Evolutionary conservation across 1,139 yeast species (phyloP).

Genomic region (Kluyveromyces sp.): DNA sequence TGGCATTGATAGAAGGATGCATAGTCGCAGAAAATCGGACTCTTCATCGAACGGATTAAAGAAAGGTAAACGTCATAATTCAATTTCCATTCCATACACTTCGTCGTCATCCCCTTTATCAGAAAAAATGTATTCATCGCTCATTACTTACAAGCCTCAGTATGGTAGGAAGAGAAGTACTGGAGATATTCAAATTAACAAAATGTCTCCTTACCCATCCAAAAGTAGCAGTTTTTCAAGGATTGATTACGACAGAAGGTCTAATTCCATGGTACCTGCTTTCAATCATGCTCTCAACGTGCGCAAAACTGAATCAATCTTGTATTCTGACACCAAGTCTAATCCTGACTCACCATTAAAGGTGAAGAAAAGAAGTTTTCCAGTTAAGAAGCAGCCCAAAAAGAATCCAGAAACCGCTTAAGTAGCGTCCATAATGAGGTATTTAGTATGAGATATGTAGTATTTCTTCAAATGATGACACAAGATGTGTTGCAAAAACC

Average conservation of each 20-base stretch:
- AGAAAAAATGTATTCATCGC: constrained; percentile 9
- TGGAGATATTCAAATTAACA: constrained; percentile 4
- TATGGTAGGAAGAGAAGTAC: constrained; percentile 9
- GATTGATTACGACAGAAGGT: constrained; percentile 2
- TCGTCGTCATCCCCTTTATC: constrained; percentile 10
- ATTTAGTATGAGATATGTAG: too few species aligned
- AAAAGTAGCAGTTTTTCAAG: constrained; percentile 5
- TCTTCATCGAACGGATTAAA: constrained; percentile 10
- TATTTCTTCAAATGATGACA: too few species aligned
- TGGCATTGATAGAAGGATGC: constrained; percentile 7
- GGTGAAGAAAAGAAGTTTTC: neutral
- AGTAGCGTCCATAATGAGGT: neutral
- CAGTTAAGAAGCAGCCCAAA: neutral
- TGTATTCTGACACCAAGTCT: constrained; percentile 1
- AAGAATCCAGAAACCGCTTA: constrained; percentile 2
- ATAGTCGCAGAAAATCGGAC: constrained; percentile 13
- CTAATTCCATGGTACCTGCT: constrained; percentile 3
- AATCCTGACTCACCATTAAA: constrained; percentile 1
- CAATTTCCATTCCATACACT: constrained; percentile 8
- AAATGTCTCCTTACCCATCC: neutral
- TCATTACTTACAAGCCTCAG: constrained; percentile 11
- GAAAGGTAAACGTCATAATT: constrained; percentile 5
- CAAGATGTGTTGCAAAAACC: too few species aligned
- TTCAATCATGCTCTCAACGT: neutral
- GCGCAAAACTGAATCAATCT: neutral